These are phyloP conservation scores for Daldinia decipiens DNA, from an alignment of 495 filamentous ascomycete species.

Conservation along the genomic window DNA sequence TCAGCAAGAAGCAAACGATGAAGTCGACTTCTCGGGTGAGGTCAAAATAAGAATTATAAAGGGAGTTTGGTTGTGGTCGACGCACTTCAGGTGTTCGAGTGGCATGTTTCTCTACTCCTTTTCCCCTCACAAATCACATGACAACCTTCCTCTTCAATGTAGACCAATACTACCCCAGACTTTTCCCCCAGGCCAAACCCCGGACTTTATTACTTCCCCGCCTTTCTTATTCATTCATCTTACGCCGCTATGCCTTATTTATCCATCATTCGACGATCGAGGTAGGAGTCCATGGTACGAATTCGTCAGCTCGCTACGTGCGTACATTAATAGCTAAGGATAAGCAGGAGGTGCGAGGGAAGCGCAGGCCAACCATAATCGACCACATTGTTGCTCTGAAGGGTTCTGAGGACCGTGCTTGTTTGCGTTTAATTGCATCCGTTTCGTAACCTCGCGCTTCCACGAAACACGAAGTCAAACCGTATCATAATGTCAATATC, in stretches of 20 bases:
- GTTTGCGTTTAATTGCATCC: not conserved
- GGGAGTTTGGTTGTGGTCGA: constrained; percentile 13
- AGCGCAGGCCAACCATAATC: not conserved
- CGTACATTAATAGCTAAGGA: constrained; percentile 6
- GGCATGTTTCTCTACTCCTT: constrained; percentile 24
- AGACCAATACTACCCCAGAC: constrained; percentile 41
- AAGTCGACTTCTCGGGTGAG: constrained; percentile 9
- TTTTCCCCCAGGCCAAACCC: constrained; percentile 27
- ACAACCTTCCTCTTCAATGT: constrained; percentile 43
- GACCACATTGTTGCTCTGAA: not conserved
- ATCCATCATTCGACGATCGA: constrained; percentile 43
- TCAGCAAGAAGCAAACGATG: constrained; percentile 1
- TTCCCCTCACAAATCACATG: constrained; percentile 43
- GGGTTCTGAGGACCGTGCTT: not conserved
- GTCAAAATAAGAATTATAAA: constrained; percentile 38
- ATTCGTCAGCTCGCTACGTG: constrained; percentile 21
- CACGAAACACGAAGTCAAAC: not conserved
- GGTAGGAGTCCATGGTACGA: constrained; percentile 28
- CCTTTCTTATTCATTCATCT: constrained; percentile 51
- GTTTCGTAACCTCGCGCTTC: not conserved
- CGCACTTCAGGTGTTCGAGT: constrained; percentile 12
- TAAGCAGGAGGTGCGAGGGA: constrained; percentile 20
- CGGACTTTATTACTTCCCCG: constrained; percentile 38
- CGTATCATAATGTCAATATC: not conserved
- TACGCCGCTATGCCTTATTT: constrained; percentile 60